These are phyloP conservation scores for Mycena rebaudengoi DNA, from an alignment of 768 basidiomycete species.

Conservation along the genomic window DNA sequence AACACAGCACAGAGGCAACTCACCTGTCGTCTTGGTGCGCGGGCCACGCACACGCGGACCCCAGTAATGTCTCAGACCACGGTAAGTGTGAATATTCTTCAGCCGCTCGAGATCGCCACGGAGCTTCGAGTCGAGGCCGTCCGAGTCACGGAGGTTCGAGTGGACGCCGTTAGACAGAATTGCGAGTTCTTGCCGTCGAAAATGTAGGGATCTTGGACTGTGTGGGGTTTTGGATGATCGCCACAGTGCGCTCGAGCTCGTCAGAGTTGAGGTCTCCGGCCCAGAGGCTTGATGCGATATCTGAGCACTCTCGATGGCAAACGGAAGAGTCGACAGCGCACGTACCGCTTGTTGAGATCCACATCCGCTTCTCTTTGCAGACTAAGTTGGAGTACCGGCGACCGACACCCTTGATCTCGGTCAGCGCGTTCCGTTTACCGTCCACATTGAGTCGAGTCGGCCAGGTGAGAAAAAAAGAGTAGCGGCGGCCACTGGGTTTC, in stretches of 20 bases:
- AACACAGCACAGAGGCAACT: constrained; percentile 36
- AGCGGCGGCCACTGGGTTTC: too few species aligned
- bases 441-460: too few species aligned
- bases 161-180: constrained; percentile 93
- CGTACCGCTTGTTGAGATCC: too few species aligned
- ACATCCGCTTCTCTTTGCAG: too few species aligned
- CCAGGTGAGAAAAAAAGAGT: too few species aligned
- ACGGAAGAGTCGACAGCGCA: constrained; percentile 7
- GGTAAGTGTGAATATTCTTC: constrained; percentile 98
- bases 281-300: constrained; percentile 58
- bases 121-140: constrained; percentile 98
- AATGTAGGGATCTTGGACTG: constrained; percentile 99
- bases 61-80: constrained; percentile 92
- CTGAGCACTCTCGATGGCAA: background rate
- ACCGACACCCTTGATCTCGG: too few species aligned
- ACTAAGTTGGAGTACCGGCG: too few species aligned
- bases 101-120: constrained; percentile 97
- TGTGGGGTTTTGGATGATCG: constrained; percentile 98
- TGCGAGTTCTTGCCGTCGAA: constrained; percentile 96
- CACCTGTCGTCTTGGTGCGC: constrained; percentile 98
- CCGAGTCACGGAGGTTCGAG: too few species aligned
- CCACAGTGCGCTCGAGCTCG: constrained; percentile 97
- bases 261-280: constrained; percentile 99
- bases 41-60: constrained; percentile 96
- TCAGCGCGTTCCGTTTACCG: constrained; percentile 96